A percentile compares a stretch with the other conserved stretches of the same genome.
Evolutionary conservation across 1,284 basidiomycete genomes (phyloP).

Genomic region (Sanguinoderma infundibulare): DNA sequence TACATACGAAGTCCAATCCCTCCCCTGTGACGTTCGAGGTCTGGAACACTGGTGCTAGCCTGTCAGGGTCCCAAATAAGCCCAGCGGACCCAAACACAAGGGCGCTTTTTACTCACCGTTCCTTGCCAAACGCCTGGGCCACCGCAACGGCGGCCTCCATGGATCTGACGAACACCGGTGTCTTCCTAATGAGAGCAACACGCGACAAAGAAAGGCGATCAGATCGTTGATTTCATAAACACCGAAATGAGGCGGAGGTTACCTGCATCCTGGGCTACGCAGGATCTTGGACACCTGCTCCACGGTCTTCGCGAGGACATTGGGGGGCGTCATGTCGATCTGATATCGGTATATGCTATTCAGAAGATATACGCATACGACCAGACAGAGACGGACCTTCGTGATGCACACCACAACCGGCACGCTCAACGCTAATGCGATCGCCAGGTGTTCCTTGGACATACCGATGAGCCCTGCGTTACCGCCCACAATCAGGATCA

Average conservation of each 20-base stretch:
- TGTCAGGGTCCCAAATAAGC: constrained; percentile 32
- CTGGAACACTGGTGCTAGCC: constrained; percentile 92
- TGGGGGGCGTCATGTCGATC: constrained; percentile 98
- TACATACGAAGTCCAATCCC: constrained; percentile 77
- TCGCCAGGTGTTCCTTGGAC: constrained; percentile 97
- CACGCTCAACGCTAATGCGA: constrained; percentile 91
- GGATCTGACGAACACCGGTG: constrained; percentile 78
- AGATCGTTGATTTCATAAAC: constrained; percentile 11
- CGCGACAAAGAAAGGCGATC: not conserved
- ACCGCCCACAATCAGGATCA: constrained; percentile 94
- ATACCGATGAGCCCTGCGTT: constrained; percentile 97
- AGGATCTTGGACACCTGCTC: constrained; percentile 94
- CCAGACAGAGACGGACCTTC: constrained; percentile 58
- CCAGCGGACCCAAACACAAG: not conserved
- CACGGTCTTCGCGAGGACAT: constrained; percentile 88
- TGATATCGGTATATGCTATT: constrained; percentile 32
- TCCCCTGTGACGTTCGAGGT: constrained; percentile 95
- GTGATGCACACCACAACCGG: constrained; percentile 95
- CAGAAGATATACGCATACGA: not conserved
- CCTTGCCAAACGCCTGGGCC: constrained; percentile 71
- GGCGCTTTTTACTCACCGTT: constrained; percentile 50
- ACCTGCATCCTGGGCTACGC: constrained; percentile 92
- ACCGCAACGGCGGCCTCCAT: constrained; percentile 80
- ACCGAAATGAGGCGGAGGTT: constrained; percentile 25
- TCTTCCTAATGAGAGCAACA: constrained; percentile 54